These are phyloP conservation scores for Vitellaria paradoxa DNA, from an alignment of 179 eudicot genomes.

Conservation along the genomic window DNA sequence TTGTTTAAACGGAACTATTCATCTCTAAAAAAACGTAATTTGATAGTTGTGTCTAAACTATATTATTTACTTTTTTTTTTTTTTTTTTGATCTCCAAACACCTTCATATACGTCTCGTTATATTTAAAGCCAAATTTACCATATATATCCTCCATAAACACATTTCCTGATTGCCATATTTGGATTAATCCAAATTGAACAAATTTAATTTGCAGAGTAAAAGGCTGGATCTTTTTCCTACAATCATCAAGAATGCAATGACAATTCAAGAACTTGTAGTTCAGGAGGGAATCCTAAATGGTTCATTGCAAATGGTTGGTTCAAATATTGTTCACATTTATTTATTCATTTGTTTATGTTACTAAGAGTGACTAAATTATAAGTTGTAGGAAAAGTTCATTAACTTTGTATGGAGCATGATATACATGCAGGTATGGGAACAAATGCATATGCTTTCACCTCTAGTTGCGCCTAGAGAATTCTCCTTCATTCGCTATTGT, in stretches of 20 bases:
- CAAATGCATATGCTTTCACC: slow-evolving; percentile 58
- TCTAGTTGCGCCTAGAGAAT: slow-evolving; percentile 46
- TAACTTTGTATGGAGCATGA: too few relatives aligned
- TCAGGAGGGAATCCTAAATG: slow-evolving; percentile 30
- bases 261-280: slow-evolving; percentile 35
- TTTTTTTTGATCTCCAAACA: too few relatives aligned
- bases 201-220: slow-evolving; percentile 24
- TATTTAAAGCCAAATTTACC: too few relatives aligned
- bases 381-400: too few relatives aligned
- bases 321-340: background rate
- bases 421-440: slow-evolving; percentile 41
- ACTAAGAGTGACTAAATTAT: too few relatives aligned
- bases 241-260: slow-evolving; percentile 41
- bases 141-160: too few relatives aligned
- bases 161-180: background rate
- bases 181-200: background rate
- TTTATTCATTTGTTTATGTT: too few relatives aligned
- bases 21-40: too few relatives aligned
- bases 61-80: too few relatives aligned
- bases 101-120: too few relatives aligned
- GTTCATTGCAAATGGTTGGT: slow-evolving; percentile 59
- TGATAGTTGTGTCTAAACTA: too few relatives aligned
- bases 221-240: slow-evolving; percentile 48
- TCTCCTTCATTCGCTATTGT: slow-evolving; percentile 47
- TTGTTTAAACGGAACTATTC: too few relatives aligned